Conservation (phyloP, 257 asterid genomes). For the Misopates orontium region DNA sequence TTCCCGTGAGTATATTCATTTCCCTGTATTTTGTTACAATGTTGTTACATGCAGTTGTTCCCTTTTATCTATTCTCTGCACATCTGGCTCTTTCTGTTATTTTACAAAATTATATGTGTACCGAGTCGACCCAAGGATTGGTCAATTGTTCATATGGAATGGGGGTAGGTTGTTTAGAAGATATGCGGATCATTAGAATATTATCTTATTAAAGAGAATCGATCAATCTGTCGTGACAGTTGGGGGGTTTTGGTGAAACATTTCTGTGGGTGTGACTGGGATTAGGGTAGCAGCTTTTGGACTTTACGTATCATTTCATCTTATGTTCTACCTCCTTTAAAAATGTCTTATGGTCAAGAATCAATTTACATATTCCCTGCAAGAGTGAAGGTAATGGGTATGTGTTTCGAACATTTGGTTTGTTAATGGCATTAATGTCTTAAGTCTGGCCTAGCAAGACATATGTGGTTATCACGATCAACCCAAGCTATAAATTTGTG, state of each 20-base stretch:
- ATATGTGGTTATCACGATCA: no score
- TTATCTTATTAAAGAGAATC: no score
- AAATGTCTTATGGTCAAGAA: no score
- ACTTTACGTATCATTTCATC: background rate
- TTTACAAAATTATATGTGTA: constrained; percentile 9
- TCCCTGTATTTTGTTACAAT: constrained; percentile 2
- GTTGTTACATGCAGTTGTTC: constrained; percentile 10
- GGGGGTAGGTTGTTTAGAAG: background rate
- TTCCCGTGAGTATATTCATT: constrained; percentile 70
- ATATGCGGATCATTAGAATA: no score
- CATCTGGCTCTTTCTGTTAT: constrained; percentile 2
- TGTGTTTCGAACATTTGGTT: no score
- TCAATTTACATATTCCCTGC: no score
- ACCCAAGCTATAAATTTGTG: no score
- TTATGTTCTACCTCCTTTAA: no score
- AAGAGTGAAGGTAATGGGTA: no score
- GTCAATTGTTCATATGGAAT: background rate
- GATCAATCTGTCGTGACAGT: no score
- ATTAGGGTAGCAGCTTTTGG: background rate
- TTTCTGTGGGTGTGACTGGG: constrained; percentile 8
- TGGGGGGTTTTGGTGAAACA: background rate
- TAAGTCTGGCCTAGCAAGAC: no score
- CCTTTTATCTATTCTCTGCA: background rate
- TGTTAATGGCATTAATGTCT: no score
- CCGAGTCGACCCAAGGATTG: constrained; percentile 1